These are phyloP conservation scores for Saccharomyces paradoxus DNA, from an alignment of 805 yeast genomes.

Conservation along the genomic window DNA sequence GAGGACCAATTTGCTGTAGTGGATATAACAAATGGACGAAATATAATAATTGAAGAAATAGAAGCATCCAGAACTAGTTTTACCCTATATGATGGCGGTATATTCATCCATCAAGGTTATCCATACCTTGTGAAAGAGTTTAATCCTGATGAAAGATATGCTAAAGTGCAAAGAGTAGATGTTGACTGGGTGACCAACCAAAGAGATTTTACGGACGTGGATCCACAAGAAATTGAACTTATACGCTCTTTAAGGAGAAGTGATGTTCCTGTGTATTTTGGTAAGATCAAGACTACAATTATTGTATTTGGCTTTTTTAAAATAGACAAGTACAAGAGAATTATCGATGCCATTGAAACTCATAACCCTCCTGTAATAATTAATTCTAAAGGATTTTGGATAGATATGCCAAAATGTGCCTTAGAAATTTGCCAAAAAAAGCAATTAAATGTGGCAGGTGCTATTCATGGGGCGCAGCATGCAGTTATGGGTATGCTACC, in stretches of 20 bases:
- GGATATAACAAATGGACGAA: conserved; percentile 71
- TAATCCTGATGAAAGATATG: conserved; percentile 67
- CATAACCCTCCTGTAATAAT: conserved; percentile 73
- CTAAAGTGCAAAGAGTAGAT: conserved; percentile 77
- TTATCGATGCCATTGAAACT: conserved; percentile 91
- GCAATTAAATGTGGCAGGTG: conserved; percentile 67
- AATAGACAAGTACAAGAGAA: conserved; percentile 62
- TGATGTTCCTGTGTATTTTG: conserved; percentile 62
- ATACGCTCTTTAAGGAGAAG: conserved; percentile 47
- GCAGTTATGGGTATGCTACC: conserved; percentile 77
- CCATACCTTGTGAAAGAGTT: conserved; percentile 83
- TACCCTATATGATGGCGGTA: conserved; percentile 87
- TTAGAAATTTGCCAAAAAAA: conserved; percentile 51
- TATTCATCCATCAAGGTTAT: conserved; percentile 86
- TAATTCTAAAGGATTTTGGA: conserved; percentile 80
- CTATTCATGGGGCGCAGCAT: conserved; percentile 96
- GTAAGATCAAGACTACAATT: conserved; percentile 62
- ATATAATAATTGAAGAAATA: conserved; percentile 75
- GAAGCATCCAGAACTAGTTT: conserved; percentile 86
- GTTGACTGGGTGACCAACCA: conserved; percentile 93
- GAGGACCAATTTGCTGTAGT: conserved; percentile 81
- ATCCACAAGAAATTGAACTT: conserved; percentile 66
- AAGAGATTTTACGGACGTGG: conserved; percentile 88
- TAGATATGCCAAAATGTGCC: conserved; percentile 69
- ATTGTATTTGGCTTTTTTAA: conserved; percentile 91